A percentile compares a stretch with the other conserved stretches of the same genome.
phyloP scores from a whole-genome alignment of 1,284 basidiomycete genomes.

The Wolfiporia cocos region DNA sequence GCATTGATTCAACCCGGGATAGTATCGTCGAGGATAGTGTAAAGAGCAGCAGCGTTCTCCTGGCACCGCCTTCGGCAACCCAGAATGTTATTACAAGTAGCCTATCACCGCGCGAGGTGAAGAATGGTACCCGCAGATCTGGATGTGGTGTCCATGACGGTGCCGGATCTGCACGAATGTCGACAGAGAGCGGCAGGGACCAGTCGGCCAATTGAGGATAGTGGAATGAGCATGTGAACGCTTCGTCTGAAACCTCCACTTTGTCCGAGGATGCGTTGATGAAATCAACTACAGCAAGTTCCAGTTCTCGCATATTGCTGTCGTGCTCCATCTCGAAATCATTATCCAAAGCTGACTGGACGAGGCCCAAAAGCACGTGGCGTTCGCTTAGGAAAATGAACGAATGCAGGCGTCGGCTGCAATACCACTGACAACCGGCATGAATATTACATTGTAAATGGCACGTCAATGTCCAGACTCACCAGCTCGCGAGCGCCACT shows the following conservation, averaged over 20 bases:
- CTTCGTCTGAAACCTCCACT: constrained; percentile 22
- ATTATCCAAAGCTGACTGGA: no score
- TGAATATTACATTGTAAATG: no score
- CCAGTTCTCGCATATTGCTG: constrained; percentile 2
- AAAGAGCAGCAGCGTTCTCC: constrained; percentile 39
- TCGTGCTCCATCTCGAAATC: constrained; percentile 21
- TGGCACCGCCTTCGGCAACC: constrained; percentile 23
- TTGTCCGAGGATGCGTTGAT: constrained; percentile 16
- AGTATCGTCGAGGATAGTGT: constrained; percentile 41
- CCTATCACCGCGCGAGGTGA: constrained; percentile 35
- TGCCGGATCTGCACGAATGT: no score
- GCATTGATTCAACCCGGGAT: constrained; percentile 22
- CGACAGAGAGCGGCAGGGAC: constrained; percentile 27
- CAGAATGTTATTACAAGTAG: constrained; percentile 42
- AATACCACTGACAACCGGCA: no score
- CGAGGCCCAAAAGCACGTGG: no score
- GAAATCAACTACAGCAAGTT: constrained; percentile 29
- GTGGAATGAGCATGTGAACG: constrained; percentile 33
- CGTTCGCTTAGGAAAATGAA: no score
- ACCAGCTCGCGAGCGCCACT: constrained; percentile 41
- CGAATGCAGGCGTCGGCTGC: no score
- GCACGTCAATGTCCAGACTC: no score
- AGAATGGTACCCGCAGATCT: constrained; percentile 39
- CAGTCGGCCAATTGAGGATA: constrained; percentile 30
- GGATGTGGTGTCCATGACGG: no score